Evolutionary conservation across 2,329 filamentous ascomycete species (phyloP).

Genomic region (Aspergillus fijiensis): DNA sequence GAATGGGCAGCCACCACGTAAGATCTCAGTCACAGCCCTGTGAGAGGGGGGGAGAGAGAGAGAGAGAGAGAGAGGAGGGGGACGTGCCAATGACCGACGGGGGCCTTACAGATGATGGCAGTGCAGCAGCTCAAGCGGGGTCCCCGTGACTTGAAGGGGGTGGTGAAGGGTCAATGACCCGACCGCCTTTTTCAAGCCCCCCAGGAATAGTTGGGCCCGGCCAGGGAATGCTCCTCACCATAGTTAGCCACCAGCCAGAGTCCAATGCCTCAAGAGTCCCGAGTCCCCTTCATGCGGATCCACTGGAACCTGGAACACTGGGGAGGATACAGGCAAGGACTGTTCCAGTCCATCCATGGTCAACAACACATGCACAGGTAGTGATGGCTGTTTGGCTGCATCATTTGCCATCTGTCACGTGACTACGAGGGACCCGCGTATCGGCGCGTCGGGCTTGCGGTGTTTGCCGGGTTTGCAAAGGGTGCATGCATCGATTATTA

Average conservation of each 20-base stretch:
- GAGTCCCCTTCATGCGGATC: background rate
- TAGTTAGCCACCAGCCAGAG: background rate
- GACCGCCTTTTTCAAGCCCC: background rate
- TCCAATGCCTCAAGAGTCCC: background rate
- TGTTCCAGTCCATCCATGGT: background rate
- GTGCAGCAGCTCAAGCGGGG: slow-evolving; percentile 7
- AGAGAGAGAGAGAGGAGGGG: background rate
- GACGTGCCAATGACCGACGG: slow-evolving; percentile 13
- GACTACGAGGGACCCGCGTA: slow-evolving; percentile 10
- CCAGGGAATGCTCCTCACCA: background rate
- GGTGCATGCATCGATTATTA: background rate
- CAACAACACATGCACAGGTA: slow-evolving; percentile 1
- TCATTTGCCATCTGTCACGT: slow-evolving; percentile 15
- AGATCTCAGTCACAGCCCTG: slow-evolving; percentile 13
- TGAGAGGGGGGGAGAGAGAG: background rate
- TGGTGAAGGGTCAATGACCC: background rate
- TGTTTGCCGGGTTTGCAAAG: slow-evolving; percentile 5
- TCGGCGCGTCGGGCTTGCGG: slow-evolving; percentile 10
- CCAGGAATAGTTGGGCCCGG: background rate
- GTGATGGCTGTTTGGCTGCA: slow-evolving; percentile 11
- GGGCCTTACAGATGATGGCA: slow-evolving; percentile 20
- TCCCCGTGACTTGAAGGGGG: slow-evolving; percentile 10
- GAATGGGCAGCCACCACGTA: slow-evolving; percentile 8
- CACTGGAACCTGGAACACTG: slow-evolving; percentile 1
- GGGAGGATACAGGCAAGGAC: slow-evolving; percentile 1